phyloP scores from a whole-genome alignment of 1,284 basidiomycete genomes.

The Sporisorium reilianum region DNA sequence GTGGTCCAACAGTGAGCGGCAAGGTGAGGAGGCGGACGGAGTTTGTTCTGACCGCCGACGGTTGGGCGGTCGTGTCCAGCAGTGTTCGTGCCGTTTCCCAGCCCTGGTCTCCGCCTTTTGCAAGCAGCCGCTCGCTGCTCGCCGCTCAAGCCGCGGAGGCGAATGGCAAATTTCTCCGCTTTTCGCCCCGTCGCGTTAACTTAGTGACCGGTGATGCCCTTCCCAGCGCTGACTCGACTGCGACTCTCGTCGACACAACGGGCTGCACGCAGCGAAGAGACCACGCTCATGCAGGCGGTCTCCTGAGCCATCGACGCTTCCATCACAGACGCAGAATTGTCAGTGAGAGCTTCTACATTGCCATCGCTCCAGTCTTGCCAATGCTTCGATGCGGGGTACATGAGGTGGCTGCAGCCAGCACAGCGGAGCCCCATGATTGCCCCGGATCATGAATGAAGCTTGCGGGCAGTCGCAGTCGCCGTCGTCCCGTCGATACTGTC shows the following conservation, averaged over 20 bases:
- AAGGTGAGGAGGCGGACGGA: background rate
- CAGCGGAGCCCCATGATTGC: constrained; percentile 21
- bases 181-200: no score
- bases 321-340: background rate
- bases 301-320: no score
- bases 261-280: no score
- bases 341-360: background rate
- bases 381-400: constrained; percentile 7
- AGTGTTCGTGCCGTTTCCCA: no score
- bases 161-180: no score
- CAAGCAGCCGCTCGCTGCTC: no score
- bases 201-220: no score
- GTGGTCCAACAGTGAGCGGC: background rate
- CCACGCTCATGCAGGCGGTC: no score
- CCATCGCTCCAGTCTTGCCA: background rate
- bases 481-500: background rate
- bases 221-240: no score
- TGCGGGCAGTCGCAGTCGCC: background rate
- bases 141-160: no score
- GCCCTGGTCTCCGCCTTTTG: no score
- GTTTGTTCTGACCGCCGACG: constrained; percentile 16
- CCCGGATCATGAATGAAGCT: background rate
- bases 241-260: no score
- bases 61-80: background rate
- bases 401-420: background rate